Base-by-base conservation (phyloP, 1,139 yeast genomes). In the Petasospora fabianii region DNA sequence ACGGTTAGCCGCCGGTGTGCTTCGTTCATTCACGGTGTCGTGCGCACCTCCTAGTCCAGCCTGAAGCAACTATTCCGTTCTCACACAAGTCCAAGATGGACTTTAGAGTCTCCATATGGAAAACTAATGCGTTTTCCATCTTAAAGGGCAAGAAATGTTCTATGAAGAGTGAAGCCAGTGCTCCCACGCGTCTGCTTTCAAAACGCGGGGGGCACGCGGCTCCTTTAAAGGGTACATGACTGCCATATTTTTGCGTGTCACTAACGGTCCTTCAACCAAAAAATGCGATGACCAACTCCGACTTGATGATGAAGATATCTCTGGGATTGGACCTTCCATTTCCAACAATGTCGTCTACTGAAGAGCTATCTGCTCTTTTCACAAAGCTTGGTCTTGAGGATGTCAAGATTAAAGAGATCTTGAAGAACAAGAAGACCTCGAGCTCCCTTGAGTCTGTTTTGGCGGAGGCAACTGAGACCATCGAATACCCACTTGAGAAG, bases 381-480 rank as follows among this genome's bases (percentile, higher is more conserved):
- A 64, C 70, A 47, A 63, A 68, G 36, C 68, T 84, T 44, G 96
- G 96, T 14, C 75, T 86, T 50, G 77, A 73, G 50, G 94, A 83
- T 19, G 72, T 79, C 51, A 81, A 82, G 59, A 64, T 81, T 39
- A 72, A 74, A 35, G 97, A 92, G 58, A 80, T 87, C 41, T 61
- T 77, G 44, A 90, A 86, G 62, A 92, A 92, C 67, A 80, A 82
- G 59, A 88, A 88, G 60, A 95, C 88, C 27, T 76, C 94, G 15
- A 66, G 68, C 26, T 77, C 95, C 1, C 71, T 92, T 43, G 72
- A 69, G 29, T 75, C 74, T 30, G 74, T 88, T 44, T 68, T 84
- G 38, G 58, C 62, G 24, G 73, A 74, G 40, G 29, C 67, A 15
- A 46, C 55, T 7, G 52, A 64, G 4, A 55, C 61, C 30, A 50